These are phyloP conservation scores for Xenosphaeropsis pyriputrescens DNA, from an alignment of 2,329 filamentous ascomycete genomes.

Conservation along the genomic window DNA sequence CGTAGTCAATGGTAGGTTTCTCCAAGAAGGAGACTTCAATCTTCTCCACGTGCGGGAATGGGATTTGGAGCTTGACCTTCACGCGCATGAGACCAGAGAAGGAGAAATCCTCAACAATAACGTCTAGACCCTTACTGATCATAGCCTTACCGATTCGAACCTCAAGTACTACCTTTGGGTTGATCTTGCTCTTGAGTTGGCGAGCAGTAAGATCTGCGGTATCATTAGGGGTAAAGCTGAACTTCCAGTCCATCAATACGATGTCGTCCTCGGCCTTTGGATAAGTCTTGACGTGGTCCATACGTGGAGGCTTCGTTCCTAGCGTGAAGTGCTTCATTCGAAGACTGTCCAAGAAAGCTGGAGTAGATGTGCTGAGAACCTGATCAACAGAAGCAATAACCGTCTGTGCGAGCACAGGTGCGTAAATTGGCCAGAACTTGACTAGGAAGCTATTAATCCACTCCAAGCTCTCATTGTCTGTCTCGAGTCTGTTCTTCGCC, in stretches of 20 bases:
- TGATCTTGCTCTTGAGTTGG: constrained; percentile 89
- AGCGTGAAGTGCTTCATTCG: constrained; percentile 88
- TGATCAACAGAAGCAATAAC: constrained; percentile 93
- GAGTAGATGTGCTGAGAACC: constrained; percentile 83
- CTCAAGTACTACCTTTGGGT: constrained; percentile 91
- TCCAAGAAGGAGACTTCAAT: constrained; percentile 93
- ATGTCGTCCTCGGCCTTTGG: constrained; percentile 90
- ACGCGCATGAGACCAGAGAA: constrained; percentile 93
- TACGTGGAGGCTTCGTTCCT: constrained; percentile 83
- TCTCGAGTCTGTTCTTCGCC: constrained; percentile 75
- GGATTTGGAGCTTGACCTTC: constrained; percentile 93
- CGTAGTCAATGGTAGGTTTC: constrained; percentile 82
- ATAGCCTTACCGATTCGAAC: constrained; percentile 91
- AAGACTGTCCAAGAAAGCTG: constrained; percentile 83
- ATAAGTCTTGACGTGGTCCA: constrained; percentile 98
- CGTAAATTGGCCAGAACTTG: constrained; percentile 99
- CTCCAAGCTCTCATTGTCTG: constrained; percentile 81
- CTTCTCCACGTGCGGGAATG: constrained; percentile 89
- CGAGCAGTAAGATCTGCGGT: constrained; percentile 77
- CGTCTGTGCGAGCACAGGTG: constrained; percentile 80
- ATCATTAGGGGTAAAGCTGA: constrained; percentile 97
- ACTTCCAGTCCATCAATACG: constrained; percentile 99
- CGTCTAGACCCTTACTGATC: constrained; percentile 91
- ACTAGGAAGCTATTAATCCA: constrained; percentile 99
- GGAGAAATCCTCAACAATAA: constrained; percentile 96